These are phyloP conservation scores for Curvularia verruculosa DNA, from an alignment of 2,329 filamentous ascomycete species.

Conservation along the genomic window DNA sequence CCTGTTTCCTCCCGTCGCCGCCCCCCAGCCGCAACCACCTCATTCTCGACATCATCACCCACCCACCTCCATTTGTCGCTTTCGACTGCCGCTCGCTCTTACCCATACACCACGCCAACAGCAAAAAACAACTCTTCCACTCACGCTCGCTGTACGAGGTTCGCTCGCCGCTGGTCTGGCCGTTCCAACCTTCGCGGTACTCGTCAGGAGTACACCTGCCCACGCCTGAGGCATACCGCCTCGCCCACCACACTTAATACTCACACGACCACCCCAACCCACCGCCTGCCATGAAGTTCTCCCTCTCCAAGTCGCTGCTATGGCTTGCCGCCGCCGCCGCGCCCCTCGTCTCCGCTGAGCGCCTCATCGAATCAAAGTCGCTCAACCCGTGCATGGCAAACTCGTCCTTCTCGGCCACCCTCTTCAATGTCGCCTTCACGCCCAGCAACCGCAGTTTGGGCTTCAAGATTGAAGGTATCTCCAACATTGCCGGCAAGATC, in stretches of 20 bases:
- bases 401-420: constrained; percentile 84
- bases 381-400: constrained; percentile 84
- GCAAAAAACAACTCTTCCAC: constrained; percentile 9
- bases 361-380: constrained; percentile 74
- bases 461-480: constrained; percentile 80
- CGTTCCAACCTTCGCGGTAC: constrained; percentile 33
- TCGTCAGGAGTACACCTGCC: constrained; percentile 36
- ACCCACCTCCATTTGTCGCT: constrained; percentile 27
- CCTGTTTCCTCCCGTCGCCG: too few species aligned
- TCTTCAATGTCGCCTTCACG: constrained; percentile 85
- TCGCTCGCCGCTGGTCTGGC: constrained; percentile 46
- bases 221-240: constrained; percentile 23
- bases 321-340: constrained; percentile 47
- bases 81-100: constrained; percentile 37
- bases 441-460: constrained; percentile 74
- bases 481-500: constrained; percentile 82
- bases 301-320: constrained; percentile 41
- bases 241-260: constrained; percentile 18
- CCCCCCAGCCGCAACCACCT: too few species aligned
- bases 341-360: constrained; percentile 63
- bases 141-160: constrained; percentile 18
- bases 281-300: constrained; percentile 43
- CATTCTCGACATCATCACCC: constrained; percentile 27
- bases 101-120: constrained; percentile 14
- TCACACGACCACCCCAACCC: constrained; percentile 5